Percentiles rank a stretch among this genome's conserved stretches.
These are phyloP conservation scores for Funneliformis caledonium DNA, from an alignment of 371 early-diverging fungal genomes.

Conservation along the genomic window DNA sequence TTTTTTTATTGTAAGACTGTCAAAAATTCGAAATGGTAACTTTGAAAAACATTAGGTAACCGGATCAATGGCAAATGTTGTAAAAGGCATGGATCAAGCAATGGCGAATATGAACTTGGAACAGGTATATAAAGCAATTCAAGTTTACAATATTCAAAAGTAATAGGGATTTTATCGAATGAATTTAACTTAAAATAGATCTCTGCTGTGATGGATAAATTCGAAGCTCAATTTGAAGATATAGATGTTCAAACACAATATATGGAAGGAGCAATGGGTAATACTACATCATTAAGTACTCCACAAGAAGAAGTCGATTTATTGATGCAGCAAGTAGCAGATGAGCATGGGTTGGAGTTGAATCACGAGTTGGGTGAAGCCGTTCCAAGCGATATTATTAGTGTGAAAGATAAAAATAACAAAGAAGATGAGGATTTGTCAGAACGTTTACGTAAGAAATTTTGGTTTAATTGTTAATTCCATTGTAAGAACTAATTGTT, in stretches of 20 bases:
- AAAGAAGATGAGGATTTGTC: slow-evolving; percentile 71
- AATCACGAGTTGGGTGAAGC: slow-evolving; percentile 62
- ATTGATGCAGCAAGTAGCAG: slow-evolving; percentile 93
- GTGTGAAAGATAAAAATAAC: slow-evolving; percentile 41
- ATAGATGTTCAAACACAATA: slow-evolving; percentile 91
- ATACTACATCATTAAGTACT: slow-evolving; percentile 84
- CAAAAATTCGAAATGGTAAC: background rate
- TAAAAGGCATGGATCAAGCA: slow-evolving; percentile 90
- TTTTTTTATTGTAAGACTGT: slow-evolving; percentile 16
- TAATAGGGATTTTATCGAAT: background rate
- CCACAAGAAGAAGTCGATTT: slow-evolving; percentile 92
- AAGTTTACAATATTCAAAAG: background rate
- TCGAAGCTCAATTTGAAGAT: slow-evolving; percentile 93
- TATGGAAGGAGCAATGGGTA: slow-evolving; percentile 91
- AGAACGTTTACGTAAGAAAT: slow-evolving; percentile 57
- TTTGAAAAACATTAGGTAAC: slow-evolving; percentile 55
- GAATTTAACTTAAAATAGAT: slow-evolving; percentile 55
- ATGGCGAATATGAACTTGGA: slow-evolving; percentile 93
- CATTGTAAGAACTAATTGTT: background rate
- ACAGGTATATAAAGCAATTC: slow-evolving; percentile 56
- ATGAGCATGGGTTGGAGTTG: slow-evolving; percentile 89
- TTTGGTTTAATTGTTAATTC: too few species aligned
- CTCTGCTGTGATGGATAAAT: slow-evolving; percentile 92
- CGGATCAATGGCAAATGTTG: slow-evolving; percentile 81
- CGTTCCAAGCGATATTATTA: slow-evolving; percentile 48